These are phyloP conservation scores for Gracilaria gracilis DNA, from an alignment of 23 red algal species.

Conservation along the genomic window DNA sequence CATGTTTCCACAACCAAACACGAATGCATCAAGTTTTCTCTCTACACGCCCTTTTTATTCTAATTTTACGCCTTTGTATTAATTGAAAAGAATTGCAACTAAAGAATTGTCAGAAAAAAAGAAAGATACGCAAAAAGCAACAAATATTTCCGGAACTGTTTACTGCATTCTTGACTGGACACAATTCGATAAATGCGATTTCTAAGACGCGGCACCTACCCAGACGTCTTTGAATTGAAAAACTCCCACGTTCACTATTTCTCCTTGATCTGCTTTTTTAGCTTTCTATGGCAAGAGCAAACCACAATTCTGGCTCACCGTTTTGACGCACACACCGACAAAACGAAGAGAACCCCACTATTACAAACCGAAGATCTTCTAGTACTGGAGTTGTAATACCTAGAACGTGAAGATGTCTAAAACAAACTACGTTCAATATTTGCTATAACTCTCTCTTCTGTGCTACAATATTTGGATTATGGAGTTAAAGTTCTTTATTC, in stretches of 20 bases:
- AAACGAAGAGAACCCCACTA: neutral
- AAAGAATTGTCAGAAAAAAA: too few species aligned
- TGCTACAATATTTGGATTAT: neutral
- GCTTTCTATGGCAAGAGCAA: neutral
- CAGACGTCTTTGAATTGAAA: neutral
- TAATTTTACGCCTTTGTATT: too few species aligned
- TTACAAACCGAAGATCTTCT: slow-evolving; percentile 21
- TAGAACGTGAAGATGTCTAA: neutral
- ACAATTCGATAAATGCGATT: neutral
- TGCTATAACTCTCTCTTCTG: neutral
- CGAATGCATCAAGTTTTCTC: too few species aligned
- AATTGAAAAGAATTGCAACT: too few species aligned
- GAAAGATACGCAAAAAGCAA: too few species aligned
- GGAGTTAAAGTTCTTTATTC: neutral
- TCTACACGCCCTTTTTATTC: too few species aligned
- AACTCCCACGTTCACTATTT: neutral
- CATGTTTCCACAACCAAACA: too few species aligned
- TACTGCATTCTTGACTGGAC: neutral
- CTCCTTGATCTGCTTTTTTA: neutral
- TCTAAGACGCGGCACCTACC: neutral
- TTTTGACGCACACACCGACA: neutral
- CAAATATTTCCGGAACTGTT: too few species aligned
- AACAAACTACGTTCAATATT: slow-evolving; percentile 10
- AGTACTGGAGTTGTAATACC: neutral
- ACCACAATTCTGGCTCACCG: neutral